Percentiles rank a stretch among this genome's conserved stretches.
phyloP scores from a whole-genome alignment of 2,329 filamentous ascomycete genomes.

The Diplodia corticola region DNA sequence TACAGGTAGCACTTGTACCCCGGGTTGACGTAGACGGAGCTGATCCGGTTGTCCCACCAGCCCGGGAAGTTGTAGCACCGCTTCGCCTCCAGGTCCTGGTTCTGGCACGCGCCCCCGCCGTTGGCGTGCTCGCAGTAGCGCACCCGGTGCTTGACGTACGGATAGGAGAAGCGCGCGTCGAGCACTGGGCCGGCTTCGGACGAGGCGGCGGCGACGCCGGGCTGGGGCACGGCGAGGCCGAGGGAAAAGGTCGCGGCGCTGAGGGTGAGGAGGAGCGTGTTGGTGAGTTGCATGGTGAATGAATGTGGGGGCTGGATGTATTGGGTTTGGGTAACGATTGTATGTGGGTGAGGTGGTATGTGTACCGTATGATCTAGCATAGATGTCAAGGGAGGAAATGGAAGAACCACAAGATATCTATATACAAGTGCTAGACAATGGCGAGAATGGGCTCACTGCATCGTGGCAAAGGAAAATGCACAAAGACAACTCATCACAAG shows the following conservation, averaged over 20 bases:
- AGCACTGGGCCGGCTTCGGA: not conserved
- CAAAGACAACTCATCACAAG: too few species aligned
- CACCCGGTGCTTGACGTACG: not conserved
- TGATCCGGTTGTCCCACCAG: not conserved
- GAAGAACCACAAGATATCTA: not conserved
- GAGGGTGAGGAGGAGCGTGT: not conserved
- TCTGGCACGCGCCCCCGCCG: not conserved
- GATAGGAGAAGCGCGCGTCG: not conserved
- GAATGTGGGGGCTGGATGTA: not conserved
- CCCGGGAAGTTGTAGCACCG: not conserved
- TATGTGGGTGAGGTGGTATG: not conserved
- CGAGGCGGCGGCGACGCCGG: too few species aligned
- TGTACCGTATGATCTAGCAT: not conserved
- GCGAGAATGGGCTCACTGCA: not conserved
- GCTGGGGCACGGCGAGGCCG: not conserved
- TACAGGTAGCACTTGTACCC: not conserved
- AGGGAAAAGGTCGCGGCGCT: not conserved
- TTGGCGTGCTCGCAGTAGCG: not conserved
- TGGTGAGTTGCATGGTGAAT: not conserved
- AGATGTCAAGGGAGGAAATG: not conserved
- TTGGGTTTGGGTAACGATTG: not conserved
- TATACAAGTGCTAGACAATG: not conserved
- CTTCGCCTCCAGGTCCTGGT: not conserved
- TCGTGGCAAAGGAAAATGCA: not conserved
- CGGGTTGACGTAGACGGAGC: not conserved